Conservation (phyloP, 257 asterid species). For the Cinchona pubescens region DNA sequence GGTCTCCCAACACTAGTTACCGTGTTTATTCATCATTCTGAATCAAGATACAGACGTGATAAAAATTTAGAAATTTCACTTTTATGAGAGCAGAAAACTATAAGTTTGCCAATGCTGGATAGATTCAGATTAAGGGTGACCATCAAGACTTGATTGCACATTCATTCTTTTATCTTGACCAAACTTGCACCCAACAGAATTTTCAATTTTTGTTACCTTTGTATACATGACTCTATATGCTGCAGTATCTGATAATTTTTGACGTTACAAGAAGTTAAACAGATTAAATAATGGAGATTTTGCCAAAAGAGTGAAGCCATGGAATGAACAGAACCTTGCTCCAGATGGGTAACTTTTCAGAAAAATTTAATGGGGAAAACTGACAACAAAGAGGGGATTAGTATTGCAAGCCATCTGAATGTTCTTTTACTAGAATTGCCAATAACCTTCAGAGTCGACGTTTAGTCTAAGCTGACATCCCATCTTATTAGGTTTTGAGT, state of each 20-base stretch:
- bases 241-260: not conserved
- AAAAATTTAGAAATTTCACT: conserved; percentile 14
- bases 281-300: no score
- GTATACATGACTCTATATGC: not conserved
- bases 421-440: not conserved
- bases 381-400: not conserved
- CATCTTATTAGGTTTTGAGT: not conserved
- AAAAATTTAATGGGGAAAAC: not conserved
- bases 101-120: not conserved
- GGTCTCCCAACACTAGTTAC: not conserved
- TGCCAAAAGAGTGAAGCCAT: not conserved
- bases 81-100: not conserved
- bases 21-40: not conserved
- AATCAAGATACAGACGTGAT: conserved; percentile 1
- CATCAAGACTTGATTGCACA: not conserved
- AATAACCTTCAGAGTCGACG: not conserved
- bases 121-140: not conserved
- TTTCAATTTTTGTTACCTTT: not conserved
- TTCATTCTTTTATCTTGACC: no score
- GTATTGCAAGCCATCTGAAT: not conserved
- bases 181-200: no score
- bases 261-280: not conserved
- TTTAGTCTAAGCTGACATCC: not conserved
- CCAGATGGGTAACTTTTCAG: not conserved
- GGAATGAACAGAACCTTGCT: not conserved